These are phyloP conservation scores for Xylaria telfairii DNA, from an alignment of 495 filamentous ascomycete species.

Conservation along the genomic window DNA sequence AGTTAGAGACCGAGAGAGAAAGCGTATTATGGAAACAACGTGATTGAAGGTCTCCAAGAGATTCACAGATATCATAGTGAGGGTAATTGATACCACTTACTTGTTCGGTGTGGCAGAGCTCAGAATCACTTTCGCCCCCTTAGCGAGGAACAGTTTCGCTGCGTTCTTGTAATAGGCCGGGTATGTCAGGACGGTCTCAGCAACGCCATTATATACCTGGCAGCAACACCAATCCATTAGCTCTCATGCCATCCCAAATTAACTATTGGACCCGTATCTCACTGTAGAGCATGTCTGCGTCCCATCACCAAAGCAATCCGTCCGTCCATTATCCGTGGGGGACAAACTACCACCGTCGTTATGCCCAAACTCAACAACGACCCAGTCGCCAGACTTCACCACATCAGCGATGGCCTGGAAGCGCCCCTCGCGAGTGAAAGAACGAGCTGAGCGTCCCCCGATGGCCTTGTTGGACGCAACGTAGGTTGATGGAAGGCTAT, in stretches of 20 bases:
- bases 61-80: not conserved
- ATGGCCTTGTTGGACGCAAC: slow-evolving; percentile 49
- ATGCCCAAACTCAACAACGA: slow-evolving; percentile 58
- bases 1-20: not conserved
- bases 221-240: not conserved
- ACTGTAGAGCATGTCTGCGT: slow-evolving; percentile 59
- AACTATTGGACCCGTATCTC: slow-evolving; percentile 24
- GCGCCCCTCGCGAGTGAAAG: slow-evolving; percentile 53
- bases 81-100: not conserved
- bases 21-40: not conserved
- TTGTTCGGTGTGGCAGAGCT: slow-evolving; percentile 61
- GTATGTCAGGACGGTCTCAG: slow-evolving; percentile 64
- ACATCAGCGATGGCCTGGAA: slow-evolving; percentile 44
- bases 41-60: not conserved
- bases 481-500: slow-evolving; percentile 40
- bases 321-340: slow-evolving; percentile 58
- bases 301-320: slow-evolving; percentile 60
- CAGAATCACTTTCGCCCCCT: slow-evolving; percentile 65
- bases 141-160: slow-evolving; percentile 53
- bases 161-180: slow-evolving; percentile 64
- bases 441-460: slow-evolving; percentile 51
- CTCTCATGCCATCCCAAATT: slow-evolving; percentile 16
- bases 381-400: slow-evolving; percentile 51
- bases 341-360: slow-evolving; percentile 49
- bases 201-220: slow-evolving; percentile 48